Evolutionary conservation across 805 yeast species (phyloP), one percentile per base, ranked within the genome.

Genomic region (Starmerella floris): DNA sequence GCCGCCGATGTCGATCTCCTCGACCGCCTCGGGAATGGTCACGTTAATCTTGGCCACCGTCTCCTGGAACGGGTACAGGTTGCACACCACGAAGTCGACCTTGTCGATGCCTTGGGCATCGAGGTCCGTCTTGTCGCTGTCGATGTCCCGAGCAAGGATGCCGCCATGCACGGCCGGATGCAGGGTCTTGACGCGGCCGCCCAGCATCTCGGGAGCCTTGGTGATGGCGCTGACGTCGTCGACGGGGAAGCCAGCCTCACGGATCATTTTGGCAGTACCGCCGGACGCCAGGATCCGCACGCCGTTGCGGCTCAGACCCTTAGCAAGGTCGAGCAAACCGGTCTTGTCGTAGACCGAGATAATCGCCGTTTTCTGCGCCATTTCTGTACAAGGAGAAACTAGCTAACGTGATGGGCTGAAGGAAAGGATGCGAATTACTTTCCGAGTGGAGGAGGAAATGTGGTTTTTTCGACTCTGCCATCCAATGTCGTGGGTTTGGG

Each of bases 201-300:
- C 95, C 54, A 91, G 72, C 95, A 91, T 91, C 66, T 91, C 98
- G 41, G 98, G 98, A 32, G 97, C 97, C 60, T 91, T 95, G 30
- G 98, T 91, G 62, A 91, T 84, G 46, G 91, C 62, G 32, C 93
- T 78, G 32, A 91, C 95, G 59, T 91, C 98, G 56, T 88, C 95
- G 16, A 91, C 97, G 35, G 94, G 88, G 76, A 91, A 88, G 11
- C 97, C 97, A 43, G 96, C 94, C 64, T 87, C 98, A 62, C 95
- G 79, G 44, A 91, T 77, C 70, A 91, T 70, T 58, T 74, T 76
- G 44, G 98, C 94, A 42, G 98, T 91, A 61, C 98, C 98, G 48
- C 98, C 98, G 32, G 95, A 83, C 40, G 97, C 98, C 45, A 91
- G 72, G 51, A 91, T 77, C 57, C 96, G 77, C 53, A 91, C 95